phyloP scores from a whole-genome alignment of 495 filamentous ascomycete species.

The Tuber magnatum region DNA sequence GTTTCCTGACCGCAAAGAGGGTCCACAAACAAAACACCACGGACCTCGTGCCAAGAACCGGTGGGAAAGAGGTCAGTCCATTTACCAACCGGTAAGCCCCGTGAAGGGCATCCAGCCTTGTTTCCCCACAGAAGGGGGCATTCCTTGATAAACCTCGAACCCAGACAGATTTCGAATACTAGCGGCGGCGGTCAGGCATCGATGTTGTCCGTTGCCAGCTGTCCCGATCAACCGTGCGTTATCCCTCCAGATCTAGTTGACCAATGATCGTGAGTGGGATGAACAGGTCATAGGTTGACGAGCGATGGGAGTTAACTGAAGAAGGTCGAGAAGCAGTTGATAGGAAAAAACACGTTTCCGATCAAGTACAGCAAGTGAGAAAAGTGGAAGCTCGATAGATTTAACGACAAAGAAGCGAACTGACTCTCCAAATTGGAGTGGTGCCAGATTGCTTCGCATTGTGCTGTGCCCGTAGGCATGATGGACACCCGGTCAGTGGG shows the following conservation, averaged over 20 bases:
- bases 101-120: background rate
- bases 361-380: background rate
- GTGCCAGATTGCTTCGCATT: background rate
- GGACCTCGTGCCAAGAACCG: background rate
- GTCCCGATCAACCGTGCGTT: background rate
- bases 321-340: background rate
- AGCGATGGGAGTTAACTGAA: background rate
- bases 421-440: background rate
- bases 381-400: background rate
- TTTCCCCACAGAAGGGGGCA: background rate
- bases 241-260: background rate
- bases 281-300: background rate
- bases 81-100: background rate
- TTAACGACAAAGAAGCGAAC: background rate
- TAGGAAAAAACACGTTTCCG: background rate
- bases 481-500: background rate
- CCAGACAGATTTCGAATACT: background rate
- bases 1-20: background rate
- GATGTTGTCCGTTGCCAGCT: conserved; percentile 1
- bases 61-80: background rate
- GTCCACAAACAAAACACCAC: background rate
- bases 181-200: background rate
- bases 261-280: background rate
- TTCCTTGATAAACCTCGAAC: background rate
- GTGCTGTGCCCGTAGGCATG: background rate